Evolutionary conservation across 148 eudicot genomes (phyloP).

Genomic region (Diospyros lotus): DNA sequence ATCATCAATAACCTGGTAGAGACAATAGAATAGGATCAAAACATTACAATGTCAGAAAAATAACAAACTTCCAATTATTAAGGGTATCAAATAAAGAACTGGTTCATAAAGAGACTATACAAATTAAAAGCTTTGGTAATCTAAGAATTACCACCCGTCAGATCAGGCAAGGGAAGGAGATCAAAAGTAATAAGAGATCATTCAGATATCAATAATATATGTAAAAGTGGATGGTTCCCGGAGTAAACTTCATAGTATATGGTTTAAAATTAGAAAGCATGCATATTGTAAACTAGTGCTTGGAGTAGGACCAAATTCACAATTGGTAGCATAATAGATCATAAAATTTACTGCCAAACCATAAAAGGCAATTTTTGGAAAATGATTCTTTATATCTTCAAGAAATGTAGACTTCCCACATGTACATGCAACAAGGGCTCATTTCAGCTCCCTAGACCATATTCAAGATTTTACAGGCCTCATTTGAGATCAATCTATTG

Average conservation of each 20-base stretch:
- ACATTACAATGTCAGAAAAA: neutral
- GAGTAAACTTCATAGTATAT: neutral
- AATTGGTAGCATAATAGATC: neutral
- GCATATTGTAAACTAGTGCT: no score
- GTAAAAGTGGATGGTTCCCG: neutral
- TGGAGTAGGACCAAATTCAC: neutral
- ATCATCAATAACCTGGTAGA: conserved; percentile 58
- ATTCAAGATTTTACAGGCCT: neutral
- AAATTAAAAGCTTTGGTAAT: neutral
- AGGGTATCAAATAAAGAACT: neutral
- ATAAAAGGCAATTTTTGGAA: neutral
- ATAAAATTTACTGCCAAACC: neutral
- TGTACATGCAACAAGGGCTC: neutral
- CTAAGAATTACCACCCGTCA: neutral
- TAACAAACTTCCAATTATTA: neutral
- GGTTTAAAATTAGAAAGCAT: neutral
- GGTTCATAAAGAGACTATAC: neutral
- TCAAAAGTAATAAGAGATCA: neutral
- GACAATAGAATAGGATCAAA: conserved; percentile 8
- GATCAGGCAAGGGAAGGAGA: neutral
- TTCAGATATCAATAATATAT: neutral
- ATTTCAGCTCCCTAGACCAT: neutral
- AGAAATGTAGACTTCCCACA: neutral
- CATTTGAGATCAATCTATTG: neutral
- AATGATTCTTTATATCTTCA: neutral